phyloP scores from a whole-genome alignment of 345 rosid species.

The Clarkia xantiana region DNA sequence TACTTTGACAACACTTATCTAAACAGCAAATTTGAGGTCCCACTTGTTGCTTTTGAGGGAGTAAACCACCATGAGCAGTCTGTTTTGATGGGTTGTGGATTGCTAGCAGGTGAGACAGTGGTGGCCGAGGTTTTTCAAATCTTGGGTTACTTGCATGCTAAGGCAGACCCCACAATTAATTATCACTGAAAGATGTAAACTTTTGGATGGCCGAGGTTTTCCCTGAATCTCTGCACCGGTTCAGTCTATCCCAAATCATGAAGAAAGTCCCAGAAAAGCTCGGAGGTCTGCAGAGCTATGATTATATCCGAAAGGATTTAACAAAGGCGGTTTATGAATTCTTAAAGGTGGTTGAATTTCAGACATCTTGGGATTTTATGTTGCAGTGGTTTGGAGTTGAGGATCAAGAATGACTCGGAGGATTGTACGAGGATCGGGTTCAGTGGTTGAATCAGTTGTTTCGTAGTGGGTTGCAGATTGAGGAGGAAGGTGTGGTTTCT shows the following conservation, averaged over 20 bases:
- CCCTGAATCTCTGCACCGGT: constrained; percentile 14
- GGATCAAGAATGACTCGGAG: constrained; percentile 31
- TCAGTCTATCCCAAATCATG: constrained; percentile 15
- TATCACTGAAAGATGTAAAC: constrained; percentile 11
- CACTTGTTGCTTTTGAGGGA: constrained; percentile 17
- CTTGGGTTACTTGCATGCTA: constrained; percentile 17
- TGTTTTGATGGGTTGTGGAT: constrained; percentile 18
- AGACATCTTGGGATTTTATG: constrained; percentile 19
- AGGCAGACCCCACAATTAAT: constrained; percentile 15
- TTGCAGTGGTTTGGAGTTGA: constrained; percentile 14
- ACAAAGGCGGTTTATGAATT: constrained; percentile 13
- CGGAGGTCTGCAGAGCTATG: constrained; percentile 19
- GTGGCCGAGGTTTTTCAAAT: constrained; percentile 16
- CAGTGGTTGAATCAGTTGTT: constrained; percentile 49
- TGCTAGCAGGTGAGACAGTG: constrained; percentile 16
- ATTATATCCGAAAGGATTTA: constrained; percentile 12
- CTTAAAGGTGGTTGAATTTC: constrained; percentile 19
- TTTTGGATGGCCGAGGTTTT: constrained; percentile 12
- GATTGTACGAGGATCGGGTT: constrained; percentile 52
- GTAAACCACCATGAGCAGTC: constrained; percentile 20
- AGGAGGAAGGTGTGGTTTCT: constrained; percentile 57
- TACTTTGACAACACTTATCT: constrained; percentile 13
- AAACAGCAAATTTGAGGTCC: constrained; percentile 18
- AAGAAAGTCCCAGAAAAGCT: constrained; percentile 18
- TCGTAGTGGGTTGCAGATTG: constrained; percentile 41